Evolutionary conservation across 768 basidiomycete genomes (phyloP).

Genomic region (Boletus reticuloceps): DNA sequence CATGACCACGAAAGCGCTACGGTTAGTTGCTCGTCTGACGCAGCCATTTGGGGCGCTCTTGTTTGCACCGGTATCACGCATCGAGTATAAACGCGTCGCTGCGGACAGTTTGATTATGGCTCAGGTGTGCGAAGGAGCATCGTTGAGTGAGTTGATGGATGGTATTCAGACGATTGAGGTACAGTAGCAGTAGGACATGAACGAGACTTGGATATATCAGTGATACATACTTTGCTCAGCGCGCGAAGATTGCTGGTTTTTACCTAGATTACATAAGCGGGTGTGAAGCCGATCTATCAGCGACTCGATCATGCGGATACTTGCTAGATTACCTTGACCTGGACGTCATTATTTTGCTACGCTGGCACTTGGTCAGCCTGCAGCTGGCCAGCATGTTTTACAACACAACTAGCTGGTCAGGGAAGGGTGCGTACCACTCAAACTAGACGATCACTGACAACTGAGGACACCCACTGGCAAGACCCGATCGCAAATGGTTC

Average conservation of each 20-base stretch:
- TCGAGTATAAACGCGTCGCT: slow-evolving; percentile 13
- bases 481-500: background rate
- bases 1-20: background rate
- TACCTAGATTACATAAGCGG: too few species aligned
- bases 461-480: background rate
- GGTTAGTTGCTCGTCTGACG: background rate
- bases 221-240: too few species aligned
- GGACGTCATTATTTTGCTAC: too few species aligned
- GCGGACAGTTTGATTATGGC: slow-evolving; percentile 7
- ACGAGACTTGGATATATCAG: too few species aligned
- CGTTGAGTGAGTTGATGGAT: background rate
- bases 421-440: background rate
- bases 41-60: slow-evolving; percentile 9
- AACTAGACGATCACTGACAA: too few species aligned
- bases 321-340: too few species aligned
- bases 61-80: background rate
- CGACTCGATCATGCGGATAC: too few species aligned
- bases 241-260: too few species aligned
- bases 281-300: too few species aligned
- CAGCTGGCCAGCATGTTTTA: too few species aligned
- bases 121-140: background rate
- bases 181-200: too few species aligned
- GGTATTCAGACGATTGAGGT: background rate
- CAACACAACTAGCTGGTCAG: background rate
- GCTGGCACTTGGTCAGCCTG: too few species aligned